Percentiles rank a stretch among this genome's conserved stretches.
Evolutionary conservation across 2,329 filamentous ascomycete species (phyloP).

Genomic region (Diaporthe humulicola): DNA sequence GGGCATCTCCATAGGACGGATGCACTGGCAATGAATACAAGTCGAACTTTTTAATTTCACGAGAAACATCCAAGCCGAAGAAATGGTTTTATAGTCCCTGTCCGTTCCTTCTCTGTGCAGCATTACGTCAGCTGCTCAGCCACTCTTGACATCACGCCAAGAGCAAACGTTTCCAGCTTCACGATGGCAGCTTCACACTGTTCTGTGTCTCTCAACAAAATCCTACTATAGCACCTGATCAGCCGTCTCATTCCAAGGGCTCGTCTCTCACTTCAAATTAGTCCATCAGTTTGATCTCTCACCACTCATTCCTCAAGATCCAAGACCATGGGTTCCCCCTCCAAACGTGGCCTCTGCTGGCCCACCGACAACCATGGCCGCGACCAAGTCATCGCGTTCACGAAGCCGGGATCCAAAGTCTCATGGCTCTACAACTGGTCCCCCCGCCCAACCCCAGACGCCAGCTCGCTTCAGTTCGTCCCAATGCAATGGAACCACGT

Average conservation of each 20-base stretch:
- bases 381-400: slow-evolving; percentile 47
- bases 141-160: slow-evolving; percentile 15
- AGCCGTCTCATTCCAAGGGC: too few relatives aligned
- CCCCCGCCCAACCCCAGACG: slow-evolving; percentile 40
- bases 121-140: slow-evolving; percentile 31
- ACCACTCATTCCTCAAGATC: background rate
- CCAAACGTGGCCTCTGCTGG: slow-evolving; percentile 44
- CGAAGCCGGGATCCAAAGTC: slow-evolving; percentile 43
- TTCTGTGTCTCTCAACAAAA: background rate
- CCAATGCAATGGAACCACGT: slow-evolving; percentile 47
- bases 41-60: background rate
- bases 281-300: too few relatives aligned
- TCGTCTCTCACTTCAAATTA: too few relatives aligned
- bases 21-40: background rate
- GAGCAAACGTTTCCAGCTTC: background rate
- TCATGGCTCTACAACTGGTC: slow-evolving; percentile 46
- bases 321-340: slow-evolving; percentile 12
- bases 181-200: background rate
- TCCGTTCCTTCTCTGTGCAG: background rate
- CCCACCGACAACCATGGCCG: slow-evolving; percentile 40
- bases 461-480: slow-evolving; percentile 39
- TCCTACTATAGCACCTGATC: too few relatives aligned
- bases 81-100: background rate
- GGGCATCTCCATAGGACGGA: background rate
- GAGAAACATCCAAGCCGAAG: background rate